These are phyloP conservation scores for Botryotinia narcissicola DNA, from an alignment of 2,329 filamentous ascomycete genomes.

Conservation along the genomic window DNA sequence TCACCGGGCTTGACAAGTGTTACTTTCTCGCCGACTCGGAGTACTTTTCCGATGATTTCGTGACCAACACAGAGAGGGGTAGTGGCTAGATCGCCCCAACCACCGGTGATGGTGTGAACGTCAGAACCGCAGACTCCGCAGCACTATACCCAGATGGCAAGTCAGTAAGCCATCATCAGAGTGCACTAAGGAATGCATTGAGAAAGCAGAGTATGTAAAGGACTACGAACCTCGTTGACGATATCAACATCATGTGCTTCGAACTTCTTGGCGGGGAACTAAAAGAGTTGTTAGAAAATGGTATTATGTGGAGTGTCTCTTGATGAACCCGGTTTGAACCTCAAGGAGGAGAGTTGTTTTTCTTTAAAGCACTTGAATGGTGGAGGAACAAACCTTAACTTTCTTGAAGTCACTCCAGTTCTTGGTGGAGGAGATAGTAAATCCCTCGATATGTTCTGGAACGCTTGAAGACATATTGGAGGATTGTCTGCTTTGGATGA, in stretches of 20 bases:
- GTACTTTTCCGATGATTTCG: constrained; percentile 47
- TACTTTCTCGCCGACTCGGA: constrained; percentile 60
- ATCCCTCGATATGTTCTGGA: constrained; percentile 59
- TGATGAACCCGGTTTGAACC: too few species aligned
- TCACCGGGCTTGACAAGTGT: constrained; percentile 52
- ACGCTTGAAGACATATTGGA: constrained; percentile 5
- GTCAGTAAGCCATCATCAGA: not conserved
- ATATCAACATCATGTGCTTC: constrained; percentile 84
- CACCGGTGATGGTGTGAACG: constrained; percentile 34
- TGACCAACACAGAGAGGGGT: constrained; percentile 43
- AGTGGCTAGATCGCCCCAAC: constrained; percentile 27
- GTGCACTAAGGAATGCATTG: too few species aligned
- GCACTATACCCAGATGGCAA: constrained; percentile 4
- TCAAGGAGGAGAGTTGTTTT: too few species aligned
- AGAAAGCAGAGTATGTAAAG: not conserved
- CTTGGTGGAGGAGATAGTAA: constrained; percentile 47
- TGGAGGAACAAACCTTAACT: constrained; percentile 25
- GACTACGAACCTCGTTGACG: constrained; percentile 60
- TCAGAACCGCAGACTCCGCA: constrained; percentile 48
- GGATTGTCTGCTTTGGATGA: not conserved
- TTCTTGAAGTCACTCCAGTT: constrained; percentile 33
- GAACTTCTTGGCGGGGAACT: constrained; percentile 61
- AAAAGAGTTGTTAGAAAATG: not conserved
- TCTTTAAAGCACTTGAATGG: not conserved
- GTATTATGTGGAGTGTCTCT: not conserved